Base-by-base conservation (phyloP, 2,329 filamentous ascomycete species). In the Phaeomoniella chlamydospora region DNA sequence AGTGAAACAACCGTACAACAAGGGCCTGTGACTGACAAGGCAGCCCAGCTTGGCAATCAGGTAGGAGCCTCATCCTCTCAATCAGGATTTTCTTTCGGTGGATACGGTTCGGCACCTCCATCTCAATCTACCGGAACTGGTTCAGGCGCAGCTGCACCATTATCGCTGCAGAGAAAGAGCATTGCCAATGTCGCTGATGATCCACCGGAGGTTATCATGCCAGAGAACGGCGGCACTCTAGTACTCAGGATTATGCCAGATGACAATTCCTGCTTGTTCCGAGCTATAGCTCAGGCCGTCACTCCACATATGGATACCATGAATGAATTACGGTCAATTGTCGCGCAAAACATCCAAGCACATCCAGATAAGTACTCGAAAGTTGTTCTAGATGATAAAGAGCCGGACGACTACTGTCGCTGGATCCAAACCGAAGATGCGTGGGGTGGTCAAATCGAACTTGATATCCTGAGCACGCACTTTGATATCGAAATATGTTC, bases 211-310 rank as follows among this genome's bases (percentile, higher is more conserved):
- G 56, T 80, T 1, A 59, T 67, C 0, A 62, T 77, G 0, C 66
- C 72, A 4, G 60, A 67, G 17, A 67, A 72, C 34, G 60, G 61
- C 18, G 72, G 71, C 33, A 70, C 66, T 1, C 56, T 72, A 13
- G 80, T 92, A 5, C 70, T 94, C 13, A 79, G 88, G 11, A 83
- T 96, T 35, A 94, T 96, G 88, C 85, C 87, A 3, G 88, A 94
- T 51, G 88, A 96, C 57, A 94, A 94, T 57, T 85, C 78, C 39
- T 96, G 88, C 59, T 76, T 96, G 49, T 96, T 94, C 58, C 81
- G 86, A 17, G 87, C 88, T 0, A 77, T 96, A 33, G 82, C 83
- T 12, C 80, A 78, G 37, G 81, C 81, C 3, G 68, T 93, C n/a
- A 72, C 84, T 34, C 70, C 73, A 18, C 64, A 66, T 2, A 67